Percentiles rank a stretch among this genome's conserved stretches.
These are phyloP conservation scores for Acer campestre DNA, from an alignment of 345 rosid species.

Conservation along the genomic window DNA sequence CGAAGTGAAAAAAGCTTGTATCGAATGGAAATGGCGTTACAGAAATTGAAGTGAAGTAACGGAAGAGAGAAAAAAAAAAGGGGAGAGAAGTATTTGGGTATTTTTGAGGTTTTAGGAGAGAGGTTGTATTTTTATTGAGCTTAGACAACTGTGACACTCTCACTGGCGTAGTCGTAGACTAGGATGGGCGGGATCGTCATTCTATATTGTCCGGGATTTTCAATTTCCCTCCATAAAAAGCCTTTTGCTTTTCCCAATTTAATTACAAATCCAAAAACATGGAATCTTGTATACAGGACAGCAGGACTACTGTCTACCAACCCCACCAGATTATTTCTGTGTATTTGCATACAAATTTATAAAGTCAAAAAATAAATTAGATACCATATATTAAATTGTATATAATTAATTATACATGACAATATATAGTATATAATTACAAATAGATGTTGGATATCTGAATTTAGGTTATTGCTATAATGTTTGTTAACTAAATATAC, in stretches of 20 bases:
- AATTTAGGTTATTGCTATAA: no score
- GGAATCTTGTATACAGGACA: not conserved
- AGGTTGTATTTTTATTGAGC: not conserved
- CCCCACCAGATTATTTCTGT: no score
- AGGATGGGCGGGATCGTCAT: conserved; percentile 35
- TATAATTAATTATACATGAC: no score
- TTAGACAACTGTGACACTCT: not conserved
- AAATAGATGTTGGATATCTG: no score
- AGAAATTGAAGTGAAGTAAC: not conserved
- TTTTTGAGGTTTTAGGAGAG: conserved; percentile 21
- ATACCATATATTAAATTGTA: no score
- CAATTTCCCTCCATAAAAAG: conserved; percentile 52
- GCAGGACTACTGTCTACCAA: no score
- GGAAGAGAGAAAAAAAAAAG: not conserved
- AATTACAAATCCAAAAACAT: conserved; percentile 7
- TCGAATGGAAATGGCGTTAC: conserved; percentile 10
- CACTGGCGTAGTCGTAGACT: not conserved
- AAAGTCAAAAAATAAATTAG: no score
- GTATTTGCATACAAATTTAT: no score
- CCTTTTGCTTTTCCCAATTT: not conserved
- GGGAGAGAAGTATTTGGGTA: not conserved
- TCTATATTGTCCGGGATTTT: conserved; percentile 19
- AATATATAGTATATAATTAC: no score
- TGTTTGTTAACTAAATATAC: no score
- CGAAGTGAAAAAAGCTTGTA: not conserved